phyloP scores from a whole-genome alignment of 495 filamentous ascomycete species.

The Penicillium diatomitis region DNA sequence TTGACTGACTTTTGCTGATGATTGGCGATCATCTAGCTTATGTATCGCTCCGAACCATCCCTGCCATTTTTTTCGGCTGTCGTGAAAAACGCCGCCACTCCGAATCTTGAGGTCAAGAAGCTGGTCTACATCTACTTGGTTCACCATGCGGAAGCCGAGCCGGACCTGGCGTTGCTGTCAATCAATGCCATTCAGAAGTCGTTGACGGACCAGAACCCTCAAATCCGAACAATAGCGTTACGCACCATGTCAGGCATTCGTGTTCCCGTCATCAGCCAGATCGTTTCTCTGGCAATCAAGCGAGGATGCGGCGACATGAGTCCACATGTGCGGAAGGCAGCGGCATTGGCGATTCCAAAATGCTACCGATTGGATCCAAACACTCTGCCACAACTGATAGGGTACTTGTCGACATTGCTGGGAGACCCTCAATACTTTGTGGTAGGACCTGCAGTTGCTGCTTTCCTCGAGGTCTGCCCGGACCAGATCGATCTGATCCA shows the following conservation, averaged over 20 bases:
- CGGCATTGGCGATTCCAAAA: conserved; percentile 92
- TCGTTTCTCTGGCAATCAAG: conserved; percentile 93
- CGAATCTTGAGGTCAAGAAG: conserved; percentile 90
- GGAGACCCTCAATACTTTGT: conserved; percentile 93
- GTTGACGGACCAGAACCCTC: conserved; percentile 81
- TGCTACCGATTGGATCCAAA: conserved; percentile 89
- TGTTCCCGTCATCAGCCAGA: conserved; percentile 97
- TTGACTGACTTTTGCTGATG: no score
- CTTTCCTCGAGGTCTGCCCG: conserved; percentile 83
- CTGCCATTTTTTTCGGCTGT: conserved; percentile 86
- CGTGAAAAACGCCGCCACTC: conserved; percentile 90
- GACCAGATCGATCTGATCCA: conserved; percentile 80
- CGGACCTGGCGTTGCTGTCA: conserved; percentile 86
- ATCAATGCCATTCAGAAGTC: conserved; percentile 99
- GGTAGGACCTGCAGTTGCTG: conserved; percentile 80
- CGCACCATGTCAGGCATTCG: conserved; percentile 92
- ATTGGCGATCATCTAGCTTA: conserved; percentile 51
- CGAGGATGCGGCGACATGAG: conserved; percentile 90
- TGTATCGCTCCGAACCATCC: conserved; percentile 78
- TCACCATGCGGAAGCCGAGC: conserved; percentile 89
- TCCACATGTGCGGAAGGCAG: conserved; percentile 82
- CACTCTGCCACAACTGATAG: conserved; percentile 73
- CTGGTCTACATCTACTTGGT: conserved; percentile 97
- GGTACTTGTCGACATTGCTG: conserved; percentile 66
- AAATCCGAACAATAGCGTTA: conserved; percentile 82